A percentile compares a stretch with the other conserved stretches of the same genome.
Evolutionary conservation across 2,329 filamentous ascomycete species (phyloP).

Genomic region (Thermothelomyces thermophilus): DNA sequence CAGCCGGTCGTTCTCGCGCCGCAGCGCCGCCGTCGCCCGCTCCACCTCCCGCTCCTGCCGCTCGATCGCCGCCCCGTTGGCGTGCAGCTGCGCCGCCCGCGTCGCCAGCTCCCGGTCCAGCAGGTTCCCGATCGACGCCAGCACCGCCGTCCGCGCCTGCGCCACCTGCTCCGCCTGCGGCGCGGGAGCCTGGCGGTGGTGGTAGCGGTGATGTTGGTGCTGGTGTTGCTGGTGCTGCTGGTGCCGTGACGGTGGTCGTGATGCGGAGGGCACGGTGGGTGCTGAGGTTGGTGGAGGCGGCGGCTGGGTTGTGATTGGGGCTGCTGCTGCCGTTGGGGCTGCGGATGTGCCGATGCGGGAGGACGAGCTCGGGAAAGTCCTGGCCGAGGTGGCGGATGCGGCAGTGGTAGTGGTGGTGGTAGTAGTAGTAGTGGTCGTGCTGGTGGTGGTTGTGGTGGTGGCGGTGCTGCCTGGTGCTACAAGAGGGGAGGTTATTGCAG

Average conservation of each 20-base stretch:
- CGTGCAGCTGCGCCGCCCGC: constrained; percentile 63
- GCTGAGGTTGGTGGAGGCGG: not conserved
- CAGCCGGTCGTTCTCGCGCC: constrained; percentile 59
- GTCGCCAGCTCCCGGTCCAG: constrained; percentile 62
- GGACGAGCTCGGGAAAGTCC: not conserved
- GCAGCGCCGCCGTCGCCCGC: constrained; percentile 52
- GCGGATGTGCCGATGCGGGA: not conserved
- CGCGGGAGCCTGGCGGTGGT: not conserved
- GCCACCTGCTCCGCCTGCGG: constrained; percentile 38
- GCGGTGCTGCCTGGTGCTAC: not conserved
- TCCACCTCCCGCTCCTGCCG: constrained; percentile 61
- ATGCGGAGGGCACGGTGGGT: not conserved
- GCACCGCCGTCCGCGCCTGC: constrained; percentile 52
- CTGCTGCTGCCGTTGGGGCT: not conserved
- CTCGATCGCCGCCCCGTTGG: constrained; percentile 57
- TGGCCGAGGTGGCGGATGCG: not conserved
- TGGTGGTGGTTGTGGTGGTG: not conserved
- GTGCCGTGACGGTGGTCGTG: too few species aligned
- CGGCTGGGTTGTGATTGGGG: not conserved
- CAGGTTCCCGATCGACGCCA: constrained; percentile 61
- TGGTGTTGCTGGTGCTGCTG: too few species aligned
- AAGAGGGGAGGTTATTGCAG: not conserved
- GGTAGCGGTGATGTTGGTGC: too few species aligned
- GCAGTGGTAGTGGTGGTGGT: not conserved
- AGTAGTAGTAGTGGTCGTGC: not conserved